These are phyloP conservation scores for Allantophomopsis cytisporea DNA, from an alignment of 2,329 filamentous ascomycete genomes.

Conservation along the genomic window DNA sequence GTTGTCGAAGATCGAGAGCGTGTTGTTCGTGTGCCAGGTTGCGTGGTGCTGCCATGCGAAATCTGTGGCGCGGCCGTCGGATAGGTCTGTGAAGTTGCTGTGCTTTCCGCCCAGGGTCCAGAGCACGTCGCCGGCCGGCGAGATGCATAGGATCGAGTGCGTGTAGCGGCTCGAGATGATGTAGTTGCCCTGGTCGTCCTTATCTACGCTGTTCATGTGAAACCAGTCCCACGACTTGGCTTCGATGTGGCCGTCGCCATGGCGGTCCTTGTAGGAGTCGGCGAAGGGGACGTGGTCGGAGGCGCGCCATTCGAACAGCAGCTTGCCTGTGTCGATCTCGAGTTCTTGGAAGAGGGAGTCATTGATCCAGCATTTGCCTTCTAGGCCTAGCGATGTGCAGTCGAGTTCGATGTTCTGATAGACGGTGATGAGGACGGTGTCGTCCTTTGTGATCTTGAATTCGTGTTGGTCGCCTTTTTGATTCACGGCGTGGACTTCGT, in stretches of 20 bases:
- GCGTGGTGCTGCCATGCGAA: slow-evolving; percentile 39
- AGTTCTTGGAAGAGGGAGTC: slow-evolving; percentile 33
- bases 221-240: slow-evolving; percentile 34
- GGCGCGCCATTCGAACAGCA: slow-evolving; percentile 35
- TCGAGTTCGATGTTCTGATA: slow-evolving; percentile 24
- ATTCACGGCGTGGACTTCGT: slow-evolving; percentile 20
- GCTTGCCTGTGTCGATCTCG: slow-evolving; percentile 30
- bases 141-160: slow-evolving; percentile 25
- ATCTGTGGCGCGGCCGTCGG: slow-evolving; percentile 26
- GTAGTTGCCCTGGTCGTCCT: slow-evolving; percentile 29
- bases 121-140: slow-evolving; percentile 27
- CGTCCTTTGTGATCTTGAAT: slow-evolving; percentile 25
- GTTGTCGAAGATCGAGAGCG: slow-evolving; percentile 25
- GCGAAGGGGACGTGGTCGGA: slow-evolving; percentile 19
- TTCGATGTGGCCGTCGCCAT: slow-evolving; percentile 7
- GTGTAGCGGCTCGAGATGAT: slow-evolving; percentile 27
- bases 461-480: slow-evolving; percentile 28
- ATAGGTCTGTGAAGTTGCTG: slow-evolving; percentile 27
- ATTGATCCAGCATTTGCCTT: slow-evolving; percentile 10
- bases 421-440: slow-evolving; percentile 26
- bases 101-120: slow-evolving; percentile 35
- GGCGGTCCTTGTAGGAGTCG: slow-evolving; percentile 5
- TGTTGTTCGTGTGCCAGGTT: slow-evolving; percentile 25
- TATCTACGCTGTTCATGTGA: slow-evolving; percentile 39
- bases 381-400: slow-evolving; percentile 21